Percentiles rank a stretch among this genome's conserved stretches.
These are phyloP conservation scores for Cairneyella variabilis DNA, from an alignment of 495 filamentous ascomycete genomes.

Conservation along the genomic window DNA sequence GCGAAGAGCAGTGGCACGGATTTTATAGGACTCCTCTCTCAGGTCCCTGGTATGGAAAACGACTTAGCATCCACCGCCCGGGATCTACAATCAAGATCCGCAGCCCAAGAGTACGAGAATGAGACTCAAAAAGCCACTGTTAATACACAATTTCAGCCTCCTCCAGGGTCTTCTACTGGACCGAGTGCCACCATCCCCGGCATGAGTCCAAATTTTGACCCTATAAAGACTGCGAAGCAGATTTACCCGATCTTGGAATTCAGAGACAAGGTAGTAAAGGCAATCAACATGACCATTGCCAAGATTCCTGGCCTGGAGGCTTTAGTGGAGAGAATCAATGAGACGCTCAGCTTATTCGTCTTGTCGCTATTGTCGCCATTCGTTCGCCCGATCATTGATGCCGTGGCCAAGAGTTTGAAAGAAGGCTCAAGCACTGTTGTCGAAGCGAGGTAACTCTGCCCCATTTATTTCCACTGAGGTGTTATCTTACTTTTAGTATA, in stretches of 20 bases:
- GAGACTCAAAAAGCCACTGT: conserved; percentile 25
- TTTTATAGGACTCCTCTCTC: conserved; percentile 67
- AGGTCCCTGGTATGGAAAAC: conserved; percentile 70
- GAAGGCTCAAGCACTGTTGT: conserved; percentile 78
- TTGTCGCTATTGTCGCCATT: conserved; percentile 87
- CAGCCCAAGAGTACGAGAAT: conserved; percentile 69
- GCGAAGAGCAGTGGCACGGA: conserved; percentile 38
- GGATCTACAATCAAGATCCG: conserved; percentile 67
- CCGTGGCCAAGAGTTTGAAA: conserved; percentile 77
- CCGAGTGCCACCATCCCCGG: conserved; percentile 56
- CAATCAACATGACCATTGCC: conserved; percentile 77
- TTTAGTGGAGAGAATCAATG: conserved; percentile 84
- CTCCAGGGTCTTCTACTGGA: conserved; percentile 45
- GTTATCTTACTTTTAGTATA: conserved; percentile 3
- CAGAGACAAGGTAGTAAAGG: conserved; percentile 85
- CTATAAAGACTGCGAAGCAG: conserved; percentile 70
- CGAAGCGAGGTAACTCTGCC: conserved; percentile 45
- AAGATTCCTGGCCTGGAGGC: conserved; percentile 88
- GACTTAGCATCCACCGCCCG: conserved; percentile 75
- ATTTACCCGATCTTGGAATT: conserved; percentile 96
- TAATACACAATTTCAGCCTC: conserved; percentile 39
- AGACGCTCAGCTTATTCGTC: conserved; percentile 85
- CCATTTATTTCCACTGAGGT: too few species aligned
- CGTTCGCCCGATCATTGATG: conserved; percentile 84
- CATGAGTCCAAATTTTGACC: conserved; percentile 74